Evolutionary conservation across 176 grass and related monocot species (phyloP).

Genomic region (Thalia dealbata): DNA sequence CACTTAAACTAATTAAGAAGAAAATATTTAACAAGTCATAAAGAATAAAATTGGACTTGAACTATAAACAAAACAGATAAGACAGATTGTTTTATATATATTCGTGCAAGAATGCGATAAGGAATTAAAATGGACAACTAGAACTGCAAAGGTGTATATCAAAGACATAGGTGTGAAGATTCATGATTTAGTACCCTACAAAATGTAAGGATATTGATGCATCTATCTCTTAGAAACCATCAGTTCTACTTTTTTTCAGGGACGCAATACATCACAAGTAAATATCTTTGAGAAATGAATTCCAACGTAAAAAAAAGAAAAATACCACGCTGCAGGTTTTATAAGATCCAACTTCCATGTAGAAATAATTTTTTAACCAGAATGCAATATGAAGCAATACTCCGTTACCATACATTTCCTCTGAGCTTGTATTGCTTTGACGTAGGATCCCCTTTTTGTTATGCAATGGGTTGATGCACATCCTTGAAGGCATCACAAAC

Average conservation of each 20-base stretch:
- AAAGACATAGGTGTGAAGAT: background rate
- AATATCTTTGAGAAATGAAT: no score
- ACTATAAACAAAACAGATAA: background rate
- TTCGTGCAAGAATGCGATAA: background rate
- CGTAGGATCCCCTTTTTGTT: constrained; percentile 58
- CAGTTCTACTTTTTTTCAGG: no score
- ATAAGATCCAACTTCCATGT: background rate
- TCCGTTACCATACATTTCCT: constrained; percentile 37
- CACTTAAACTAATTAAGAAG: background rate
- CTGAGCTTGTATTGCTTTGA: constrained; percentile 29
- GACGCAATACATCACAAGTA: no score
- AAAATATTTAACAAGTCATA: background rate
- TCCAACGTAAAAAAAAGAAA: no score
- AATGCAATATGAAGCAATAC: background rate
- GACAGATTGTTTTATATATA: background rate
- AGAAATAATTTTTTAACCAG: background rate
- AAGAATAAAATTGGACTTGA: background rate
- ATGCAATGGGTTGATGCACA: constrained; percentile 81
- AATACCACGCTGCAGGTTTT: no score
- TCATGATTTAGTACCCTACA: background rate
- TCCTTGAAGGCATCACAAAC: constrained; percentile 84
- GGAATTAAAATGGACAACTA: background rate
- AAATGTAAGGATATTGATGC: no score
- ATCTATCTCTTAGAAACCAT: no score
- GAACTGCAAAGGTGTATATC: background rate